These are phyloP conservation scores for Boletus barrowsii DNA, from an alignment of 768 basidiomycete genomes.

Conservation along the genomic window DNA sequence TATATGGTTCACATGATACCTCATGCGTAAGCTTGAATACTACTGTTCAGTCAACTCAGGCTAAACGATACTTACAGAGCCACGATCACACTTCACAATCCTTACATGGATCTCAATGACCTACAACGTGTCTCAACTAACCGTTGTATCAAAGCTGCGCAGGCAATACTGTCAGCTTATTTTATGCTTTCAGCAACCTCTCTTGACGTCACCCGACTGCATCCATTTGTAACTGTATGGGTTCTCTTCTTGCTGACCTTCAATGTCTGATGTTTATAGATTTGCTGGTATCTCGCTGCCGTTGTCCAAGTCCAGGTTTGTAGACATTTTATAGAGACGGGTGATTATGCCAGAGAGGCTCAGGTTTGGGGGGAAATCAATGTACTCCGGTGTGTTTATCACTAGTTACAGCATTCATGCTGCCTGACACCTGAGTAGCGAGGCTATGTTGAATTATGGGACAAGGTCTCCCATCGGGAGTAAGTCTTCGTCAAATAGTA, in stretches of 20 bases:
- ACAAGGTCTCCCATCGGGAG: slow-evolving; percentile 78
- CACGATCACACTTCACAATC: slow-evolving; percentile 82
- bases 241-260: slow-evolving; percentile 2
- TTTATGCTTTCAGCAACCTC: slow-evolving; percentile 80
- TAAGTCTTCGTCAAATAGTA: slow-evolving; percentile 37
- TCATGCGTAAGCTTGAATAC: slow-evolving; percentile 60
- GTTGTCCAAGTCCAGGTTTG: slow-evolving; percentile 84
- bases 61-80: slow-evolving; percentile 48
- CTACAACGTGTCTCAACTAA: slow-evolving; percentile 59
- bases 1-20: slow-evolving; percentile 87
- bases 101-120: slow-evolving; percentile 74
- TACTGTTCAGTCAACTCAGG: slow-evolving; percentile 1
- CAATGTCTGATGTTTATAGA: slow-evolving; percentile 41
- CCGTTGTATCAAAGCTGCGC: slow-evolving; percentile 74
- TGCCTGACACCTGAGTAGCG: slow-evolving; percentile 40
- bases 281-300: slow-evolving; percentile 89
- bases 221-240: slow-evolving; percentile 79
- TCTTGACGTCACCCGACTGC: slow-evolving; percentile 72
- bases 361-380: slow-evolving; percentile 89
- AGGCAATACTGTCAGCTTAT: slow-evolving; percentile 69
- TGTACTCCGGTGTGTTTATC: slow-evolving; percentile 57
- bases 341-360: slow-evolving; percentile 70
- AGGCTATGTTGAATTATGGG: slow-evolving; percentile 83
- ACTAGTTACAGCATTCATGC: not conserved
- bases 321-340: slow-evolving; percentile 80